These are phyloP conservation scores for Fragilaria radians DNA, from an alignment of 108 stramenopile genomes.

Conservation along the genomic window DNA sequence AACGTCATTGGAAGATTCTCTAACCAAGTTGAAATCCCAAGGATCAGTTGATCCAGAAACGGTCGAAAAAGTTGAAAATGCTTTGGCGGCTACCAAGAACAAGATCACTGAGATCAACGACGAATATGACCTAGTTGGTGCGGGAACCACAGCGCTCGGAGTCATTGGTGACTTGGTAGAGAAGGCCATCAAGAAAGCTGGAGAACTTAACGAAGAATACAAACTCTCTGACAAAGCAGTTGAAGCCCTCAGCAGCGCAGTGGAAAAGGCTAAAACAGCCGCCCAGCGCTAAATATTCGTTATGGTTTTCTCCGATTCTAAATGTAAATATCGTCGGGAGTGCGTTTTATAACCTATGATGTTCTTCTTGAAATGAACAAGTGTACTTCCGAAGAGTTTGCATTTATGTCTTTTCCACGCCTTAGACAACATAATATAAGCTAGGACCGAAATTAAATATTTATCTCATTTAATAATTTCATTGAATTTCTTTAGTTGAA, in stretches of 20 bases:
- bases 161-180: slow-evolving; percentile 83
- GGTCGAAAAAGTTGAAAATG: slow-evolving; percentile 74
- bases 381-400: no score
- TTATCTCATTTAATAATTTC: no score
- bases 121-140: slow-evolving; percentile 85
- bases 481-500: no score
- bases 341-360: no score
- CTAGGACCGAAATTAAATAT: no score
- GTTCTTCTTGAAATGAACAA: no score
- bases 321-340: no score
- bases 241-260: slow-evolving; percentile 51
- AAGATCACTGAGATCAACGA: slow-evolving; percentile 85
- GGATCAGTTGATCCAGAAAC: slow-evolving; percentile 61
- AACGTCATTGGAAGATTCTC: slow-evolving; percentile 44
- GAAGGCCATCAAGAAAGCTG: slow-evolving; percentile 77
- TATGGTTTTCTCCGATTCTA: no score
- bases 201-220: slow-evolving; percentile 83
- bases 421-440: no score
- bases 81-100: slow-evolving; percentile 59
- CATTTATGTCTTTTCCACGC: no score
- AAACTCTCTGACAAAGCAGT: slow-evolving; percentile 70
- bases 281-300: not conserved
- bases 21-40: slow-evolving; percentile 65
- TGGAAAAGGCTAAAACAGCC: slow-evolving; percentile 70
- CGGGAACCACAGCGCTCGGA: slow-evolving; percentile 74